phyloP scores from a whole-genome alignment of 495 filamentous ascomycete genomes.

The Hypoxylon lenormandii region DNA sequence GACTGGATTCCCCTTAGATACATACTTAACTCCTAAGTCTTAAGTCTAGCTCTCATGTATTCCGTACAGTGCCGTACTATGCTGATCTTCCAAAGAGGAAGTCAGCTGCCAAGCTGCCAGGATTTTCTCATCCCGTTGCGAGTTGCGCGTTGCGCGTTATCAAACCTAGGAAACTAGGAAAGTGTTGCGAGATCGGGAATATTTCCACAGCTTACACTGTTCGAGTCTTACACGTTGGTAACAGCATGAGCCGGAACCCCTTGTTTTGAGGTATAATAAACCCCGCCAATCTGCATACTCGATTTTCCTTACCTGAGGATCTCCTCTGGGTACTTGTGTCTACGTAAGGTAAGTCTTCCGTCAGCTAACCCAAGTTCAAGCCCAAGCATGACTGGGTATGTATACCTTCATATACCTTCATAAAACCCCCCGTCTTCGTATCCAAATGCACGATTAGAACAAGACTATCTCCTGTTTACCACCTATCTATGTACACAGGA shows the following conservation, averaged over 20 bases:
- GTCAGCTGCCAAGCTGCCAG: slow-evolving; percentile 55
- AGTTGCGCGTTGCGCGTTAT: slow-evolving; percentile 43
- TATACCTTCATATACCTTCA: slow-evolving; percentile 4
- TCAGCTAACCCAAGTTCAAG: background rate
- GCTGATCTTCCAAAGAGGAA: slow-evolving; percentile 46
- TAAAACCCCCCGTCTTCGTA: slow-evolving; percentile 1
- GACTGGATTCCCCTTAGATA: slow-evolving; percentile 17
- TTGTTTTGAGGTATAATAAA: slow-evolving; percentile 43
- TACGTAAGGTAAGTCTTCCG: slow-evolving; percentile 1
- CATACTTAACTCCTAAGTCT: too few species aligned
- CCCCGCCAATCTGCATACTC: slow-evolving; percentile 43
- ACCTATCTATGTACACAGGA: too few species aligned
- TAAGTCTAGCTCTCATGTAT: too few species aligned
- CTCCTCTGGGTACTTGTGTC: background rate
- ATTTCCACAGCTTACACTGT: slow-evolving; percentile 41
- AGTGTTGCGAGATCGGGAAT: slow-evolving; percentile 44
- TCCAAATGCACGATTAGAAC: background rate
- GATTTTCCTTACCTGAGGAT: slow-evolving; percentile 6
- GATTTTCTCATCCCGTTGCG: slow-evolving; percentile 41
- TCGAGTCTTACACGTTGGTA: slow-evolving; percentile 42
- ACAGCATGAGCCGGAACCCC: slow-evolving; percentile 33
- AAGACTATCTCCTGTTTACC: background rate
- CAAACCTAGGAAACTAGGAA: background rate
- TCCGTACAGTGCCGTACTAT: slow-evolving; percentile 6
- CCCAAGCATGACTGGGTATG: too few species aligned